Conservation (phyloP, 1,284 basidiomycete species). For the Microbotryum lychnidis-dioicae region DNA sequence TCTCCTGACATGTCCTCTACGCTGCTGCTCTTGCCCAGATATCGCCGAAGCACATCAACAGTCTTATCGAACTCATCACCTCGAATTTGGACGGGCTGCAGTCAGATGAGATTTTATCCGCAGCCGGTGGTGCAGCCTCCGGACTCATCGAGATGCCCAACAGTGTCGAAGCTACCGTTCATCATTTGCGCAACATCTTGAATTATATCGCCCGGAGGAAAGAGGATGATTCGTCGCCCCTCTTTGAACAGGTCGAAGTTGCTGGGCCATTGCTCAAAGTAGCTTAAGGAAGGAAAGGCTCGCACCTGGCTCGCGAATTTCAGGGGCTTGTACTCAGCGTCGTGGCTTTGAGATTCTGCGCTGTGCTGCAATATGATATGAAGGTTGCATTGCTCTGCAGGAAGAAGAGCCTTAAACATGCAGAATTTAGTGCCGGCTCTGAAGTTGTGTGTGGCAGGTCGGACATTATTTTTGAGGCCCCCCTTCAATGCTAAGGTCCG, state of each 20-base stretch:
- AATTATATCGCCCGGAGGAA: constrained; percentile 72
- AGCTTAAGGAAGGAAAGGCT: no score
- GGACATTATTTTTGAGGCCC: no score
- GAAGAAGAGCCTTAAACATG: no score
- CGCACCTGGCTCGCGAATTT: no score
- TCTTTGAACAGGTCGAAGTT: constrained; percentile 26
- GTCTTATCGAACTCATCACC: constrained; percentile 83
- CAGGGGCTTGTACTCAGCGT: no score
- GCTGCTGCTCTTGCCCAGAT: constrained; percentile 48
- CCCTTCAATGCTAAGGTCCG: no score
- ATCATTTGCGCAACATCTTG: constrained; percentile 87
- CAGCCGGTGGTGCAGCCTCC: constrained; percentile 52
- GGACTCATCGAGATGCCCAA: constrained; percentile 83
- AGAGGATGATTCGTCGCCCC: constrained; percentile 34
- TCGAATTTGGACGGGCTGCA: constrained; percentile 79
- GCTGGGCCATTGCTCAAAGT: constrained; percentile 23
- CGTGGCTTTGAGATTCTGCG: no score
- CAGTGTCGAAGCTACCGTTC: constrained; percentile 78
- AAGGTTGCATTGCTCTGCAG: no score
- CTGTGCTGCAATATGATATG: no score
- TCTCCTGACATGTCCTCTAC: not conserved
- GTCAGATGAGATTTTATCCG: constrained; percentile 58
- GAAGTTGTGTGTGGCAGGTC: no score
- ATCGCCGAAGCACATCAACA: constrained; percentile 87
- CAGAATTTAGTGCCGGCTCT: no score